phyloP scores from a whole-genome alignment of 495 filamentous ascomycete species.

The Penicillium robsamsonii region DNA sequence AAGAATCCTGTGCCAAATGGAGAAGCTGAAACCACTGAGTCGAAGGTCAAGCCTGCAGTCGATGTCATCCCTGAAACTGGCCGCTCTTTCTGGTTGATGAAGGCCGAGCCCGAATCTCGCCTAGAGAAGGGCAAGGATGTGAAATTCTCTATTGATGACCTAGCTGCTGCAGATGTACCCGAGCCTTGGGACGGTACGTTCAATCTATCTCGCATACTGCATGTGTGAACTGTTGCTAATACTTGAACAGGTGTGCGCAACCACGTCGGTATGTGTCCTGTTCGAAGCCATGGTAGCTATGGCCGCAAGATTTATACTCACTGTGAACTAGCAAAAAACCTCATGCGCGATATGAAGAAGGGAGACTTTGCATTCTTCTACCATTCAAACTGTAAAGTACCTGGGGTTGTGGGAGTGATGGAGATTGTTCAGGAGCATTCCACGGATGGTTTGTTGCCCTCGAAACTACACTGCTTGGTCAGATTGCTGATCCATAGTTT shows the following conservation, averaged over 20 bases:
- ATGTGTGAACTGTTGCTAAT: slow-evolving; percentile 19
- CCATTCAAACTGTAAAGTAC: slow-evolving; percentile 90
- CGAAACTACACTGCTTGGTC: not conserved
- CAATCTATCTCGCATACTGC: not conserved
- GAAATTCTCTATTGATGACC: slow-evolving; percentile 92
- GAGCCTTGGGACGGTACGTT: slow-evolving; percentile 83
- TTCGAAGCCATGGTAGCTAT: slow-evolving; percentile 10
- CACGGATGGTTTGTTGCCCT: slow-evolving; percentile 61
- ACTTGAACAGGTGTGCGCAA: slow-evolving; percentile 54
- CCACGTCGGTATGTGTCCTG: slow-evolving; percentile 41
- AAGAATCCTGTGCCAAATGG: slow-evolving; percentile 26
- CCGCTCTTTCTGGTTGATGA: slow-evolving; percentile 82
- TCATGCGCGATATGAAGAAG: slow-evolving; percentile 84
- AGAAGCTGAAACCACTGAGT: slow-evolving; percentile 12
- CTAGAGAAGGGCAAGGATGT: slow-evolving; percentile 83
- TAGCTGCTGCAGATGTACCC: slow-evolving; percentile 63
- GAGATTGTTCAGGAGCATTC: slow-evolving; percentile 83
- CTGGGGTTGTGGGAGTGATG: slow-evolving; percentile 91
- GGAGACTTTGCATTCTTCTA: slow-evolving; percentile 97
- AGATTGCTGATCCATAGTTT: slow-evolving; percentile 11
- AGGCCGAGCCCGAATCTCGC: slow-evolving; percentile 87
- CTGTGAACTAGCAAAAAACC: slow-evolving; percentile 63
- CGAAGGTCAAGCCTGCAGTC: slow-evolving; percentile 13
- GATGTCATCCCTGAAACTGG: slow-evolving; percentile 19
- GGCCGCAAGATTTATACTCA: slow-evolving; percentile 16